These are phyloP conservation scores for Boletus eberwhitei DNA, from an alignment of 768 basidiomycete species.

Conservation along the genomic window DNA sequence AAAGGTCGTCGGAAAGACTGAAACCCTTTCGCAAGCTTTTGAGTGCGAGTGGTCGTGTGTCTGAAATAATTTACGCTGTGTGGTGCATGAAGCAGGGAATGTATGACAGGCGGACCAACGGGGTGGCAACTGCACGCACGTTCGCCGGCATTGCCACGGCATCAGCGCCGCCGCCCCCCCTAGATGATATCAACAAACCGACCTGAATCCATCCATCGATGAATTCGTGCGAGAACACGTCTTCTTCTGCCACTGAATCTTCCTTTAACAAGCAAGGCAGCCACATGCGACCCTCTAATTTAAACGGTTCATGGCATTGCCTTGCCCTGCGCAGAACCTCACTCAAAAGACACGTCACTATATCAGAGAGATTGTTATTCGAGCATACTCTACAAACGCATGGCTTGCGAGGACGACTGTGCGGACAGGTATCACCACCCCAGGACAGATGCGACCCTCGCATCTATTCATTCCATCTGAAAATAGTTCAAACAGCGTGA, in stretches of 20 bases:
- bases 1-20: constrained; percentile 6
- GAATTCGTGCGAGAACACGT: constrained; percentile 1
- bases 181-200: constrained; percentile 31
- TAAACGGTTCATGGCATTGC: constrained; percentile 29
- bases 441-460: constrained; percentile 9
- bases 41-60: constrained; percentile 35
- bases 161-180: constrained; percentile 13
- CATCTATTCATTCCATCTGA: constrained; percentile 76
- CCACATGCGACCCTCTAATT: constrained; percentile 20
- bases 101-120: constrained; percentile 24
- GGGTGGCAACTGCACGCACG: constrained; percentile 34
- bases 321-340: constrained; percentile 6
- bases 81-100: constrained; percentile 17
- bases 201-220: constrained; percentile 13
- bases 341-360: not conserved
- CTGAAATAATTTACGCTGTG: constrained; percentile 32
- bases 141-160: constrained; percentile 34
- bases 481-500: constrained; percentile 19
- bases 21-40: constrained; percentile 20
- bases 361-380: not conserved
- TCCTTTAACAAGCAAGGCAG: constrained; percentile 9
- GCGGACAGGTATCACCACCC: not conserved
- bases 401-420: not conserved
- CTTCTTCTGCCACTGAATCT: not conserved
- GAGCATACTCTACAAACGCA: constrained; percentile 8